Conservation (phyloP, 2,329 filamentous ascomycete species). For the Phaeosphaeriaceae sp. region DNA sequence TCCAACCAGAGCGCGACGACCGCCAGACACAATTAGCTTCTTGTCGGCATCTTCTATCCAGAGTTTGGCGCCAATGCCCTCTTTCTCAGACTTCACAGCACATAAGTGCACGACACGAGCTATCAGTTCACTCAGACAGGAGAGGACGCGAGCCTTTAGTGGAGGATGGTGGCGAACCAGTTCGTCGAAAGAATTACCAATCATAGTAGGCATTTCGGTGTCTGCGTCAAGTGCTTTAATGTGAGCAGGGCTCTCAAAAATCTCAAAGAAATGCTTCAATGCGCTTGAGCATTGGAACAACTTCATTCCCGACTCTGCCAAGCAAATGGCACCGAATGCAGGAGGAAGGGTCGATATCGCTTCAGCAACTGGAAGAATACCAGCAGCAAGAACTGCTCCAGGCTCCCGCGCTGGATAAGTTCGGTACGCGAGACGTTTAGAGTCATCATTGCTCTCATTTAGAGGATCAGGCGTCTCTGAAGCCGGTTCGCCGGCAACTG, state of each 20-base stretch:
- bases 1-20: conserved; percentile 53
- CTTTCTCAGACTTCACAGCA: conserved; percentile 69
- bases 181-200: conserved; percentile 91
- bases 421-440: conserved; percentile 14
- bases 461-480: conserved; percentile 24
- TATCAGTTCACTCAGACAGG: conserved; percentile 88
- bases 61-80: conserved; percentile 80
- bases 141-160: conserved; percentile 79
- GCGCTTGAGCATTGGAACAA: conserved; percentile 84
- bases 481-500: conserved; percentile 64
- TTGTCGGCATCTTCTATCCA: conserved; percentile 67
- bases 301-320: conserved; percentile 86
- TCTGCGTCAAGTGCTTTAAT: conserved; percentile 83
- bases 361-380: conserved; percentile 86
- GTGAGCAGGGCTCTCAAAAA: conserved; percentile 93
- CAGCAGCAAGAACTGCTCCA: conserved; percentile 60
- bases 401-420: conserved; percentile 32
- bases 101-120: conserved; percentile 79
- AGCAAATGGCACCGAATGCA: conserved; percentile 89
- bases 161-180: conserved; percentile 90
- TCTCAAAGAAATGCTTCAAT: conserved; percentile 86
- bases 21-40: conserved; percentile 65
- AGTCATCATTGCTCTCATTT: conserved; percentile 17
- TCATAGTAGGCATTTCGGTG: conserved; percentile 70
- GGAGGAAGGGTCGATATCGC: conserved; percentile 86